Base-by-base conservation (phyloP, 1,284 basidiomycete genomes). In the Inonotus hispidus region DNA sequence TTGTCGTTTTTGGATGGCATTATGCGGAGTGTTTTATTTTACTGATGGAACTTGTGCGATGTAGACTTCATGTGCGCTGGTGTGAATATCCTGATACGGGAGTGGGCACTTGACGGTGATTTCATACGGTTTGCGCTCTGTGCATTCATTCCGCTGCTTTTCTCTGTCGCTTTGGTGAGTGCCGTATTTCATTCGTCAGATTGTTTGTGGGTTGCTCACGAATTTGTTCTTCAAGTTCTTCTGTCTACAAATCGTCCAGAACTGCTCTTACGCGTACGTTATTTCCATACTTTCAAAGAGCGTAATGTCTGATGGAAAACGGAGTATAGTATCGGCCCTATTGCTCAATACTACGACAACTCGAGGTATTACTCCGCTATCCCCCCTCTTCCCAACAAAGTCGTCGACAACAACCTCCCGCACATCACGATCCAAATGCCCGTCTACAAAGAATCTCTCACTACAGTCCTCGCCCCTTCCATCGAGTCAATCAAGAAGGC, bases 401-500 rank as follows among this genome's bases (percentile, higher is more conserved):
- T 79, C 19, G 75, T 88, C 16, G 87, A 89, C 65, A 64, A 73
- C 1, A 75, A 73, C 45, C 76, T 91, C 1, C 89, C 89, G 2
- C 89, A 90, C 68, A 77, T 92, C 61, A 88, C 89, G 0, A 79
- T 91, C 60, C 83, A 90, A 68, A 81, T 92, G 77, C 89, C 90
- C 0, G 90, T 92, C 4, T 92, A 91, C 76, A 91, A 90, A 73
- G 89, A 90, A 73, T 86, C 82, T 64, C 71, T 85, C 38, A 79
- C 82, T 41, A 79, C 81, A 59, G 87, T 85, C 0, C 85, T 89
- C 85, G 70, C 81, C 4, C 91, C 89, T 0, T 93, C 92, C 0
- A 83, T 93, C 49, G 82, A 83, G 64, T 92, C 87, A 0, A 73
- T 94, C 64, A 92, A 93, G 74, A 85, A 84, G 70, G 92, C 91